Conservation (phyloP, 345 rosid genomes). For the Streptanthus diversifolius region DNA sequence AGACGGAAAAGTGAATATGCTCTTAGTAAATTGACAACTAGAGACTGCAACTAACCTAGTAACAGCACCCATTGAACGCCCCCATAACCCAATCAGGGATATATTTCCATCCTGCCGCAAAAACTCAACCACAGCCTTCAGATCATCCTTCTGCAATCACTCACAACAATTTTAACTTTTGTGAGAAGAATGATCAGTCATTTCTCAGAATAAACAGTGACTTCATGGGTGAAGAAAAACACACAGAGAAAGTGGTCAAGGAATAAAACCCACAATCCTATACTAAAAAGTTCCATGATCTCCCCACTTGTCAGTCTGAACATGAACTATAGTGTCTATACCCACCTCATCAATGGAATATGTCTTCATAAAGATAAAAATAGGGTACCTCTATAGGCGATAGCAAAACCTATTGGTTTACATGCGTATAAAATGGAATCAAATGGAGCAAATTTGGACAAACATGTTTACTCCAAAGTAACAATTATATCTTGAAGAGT, state of each 20-base stretch:
- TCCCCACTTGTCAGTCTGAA: neutral
- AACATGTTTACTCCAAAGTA: neutral
- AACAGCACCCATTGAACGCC: conserved; percentile 96
- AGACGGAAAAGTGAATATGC: neutral
- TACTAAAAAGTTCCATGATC: neutral
- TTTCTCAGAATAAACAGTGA: neutral
- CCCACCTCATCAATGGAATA: neutral
- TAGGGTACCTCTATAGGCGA: neutral
- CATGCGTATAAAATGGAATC: neutral
- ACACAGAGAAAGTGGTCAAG: neutral
- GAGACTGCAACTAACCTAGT: conserved; percentile 54
- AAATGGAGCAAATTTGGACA: neutral
- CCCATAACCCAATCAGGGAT: conserved; percentile 93
- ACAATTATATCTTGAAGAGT: neutral
- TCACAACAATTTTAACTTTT: conserved; percentile 7
- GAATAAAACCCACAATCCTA: neutral
- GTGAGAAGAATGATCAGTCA: conserved; percentile 4
- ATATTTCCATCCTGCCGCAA: conserved; percentile 83
- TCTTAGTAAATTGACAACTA: neutral
- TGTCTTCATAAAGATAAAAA: neutral
- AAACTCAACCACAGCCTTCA: conserved; percentile 75
- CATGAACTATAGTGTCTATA: conserved; percentile 3
- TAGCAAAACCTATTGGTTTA: neutral
- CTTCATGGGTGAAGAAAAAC: neutral
- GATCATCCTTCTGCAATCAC: conserved; percentile 77